These are phyloP conservation scores for Fraxinus angustifolia DNA, from an alignment of 305 asterid species.

Conservation along the genomic window DNA sequence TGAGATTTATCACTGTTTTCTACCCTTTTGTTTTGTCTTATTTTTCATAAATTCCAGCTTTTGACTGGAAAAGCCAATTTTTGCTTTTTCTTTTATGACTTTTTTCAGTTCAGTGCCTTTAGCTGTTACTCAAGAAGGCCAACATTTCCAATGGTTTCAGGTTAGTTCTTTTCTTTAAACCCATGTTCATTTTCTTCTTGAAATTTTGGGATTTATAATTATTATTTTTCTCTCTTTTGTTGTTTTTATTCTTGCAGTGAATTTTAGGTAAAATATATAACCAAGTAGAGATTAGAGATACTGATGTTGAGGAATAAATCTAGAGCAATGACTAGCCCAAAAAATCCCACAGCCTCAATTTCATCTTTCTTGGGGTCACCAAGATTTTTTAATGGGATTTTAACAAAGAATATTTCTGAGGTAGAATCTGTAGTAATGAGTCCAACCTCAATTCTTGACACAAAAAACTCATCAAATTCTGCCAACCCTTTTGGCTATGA, in stretches of 20 bases:
- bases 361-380: conserved; percentile 75
- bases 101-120: conserved; percentile 14
- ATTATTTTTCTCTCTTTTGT: neutral
- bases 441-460: conserved; percentile 79
- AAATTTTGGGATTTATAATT: neutral
- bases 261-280: neutral
- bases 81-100: conserved; percentile 24
- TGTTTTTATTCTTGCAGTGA: conserved; percentile 26
- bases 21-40: conserved; percentile 1
- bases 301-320: conserved; percentile 75
- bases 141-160: conserved; percentile 27
- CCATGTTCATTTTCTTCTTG: neutral
- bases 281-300: neutral
- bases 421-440: conserved; percentile 35
- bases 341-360: conserved; percentile 45
- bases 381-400: conserved; percentile 37
- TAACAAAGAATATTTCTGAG: conserved; percentile 44
- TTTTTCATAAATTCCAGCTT: conserved; percentile 19
- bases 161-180: conserved; percentile 26
- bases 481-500: conserved; percentile 59
- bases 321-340: conserved; percentile 52
- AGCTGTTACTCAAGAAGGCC: conserved; percentile 35
- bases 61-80: conserved; percentile 23
- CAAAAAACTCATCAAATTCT: conserved; percentile 41
- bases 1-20: conserved; percentile 45